Percentiles rank a stretch among this genome's conserved stretches.
These are phyloP conservation scores for Schizopora paradoxa DNA, from an alignment of 1,284 basidiomycete species.

Conservation along the genomic window DNA sequence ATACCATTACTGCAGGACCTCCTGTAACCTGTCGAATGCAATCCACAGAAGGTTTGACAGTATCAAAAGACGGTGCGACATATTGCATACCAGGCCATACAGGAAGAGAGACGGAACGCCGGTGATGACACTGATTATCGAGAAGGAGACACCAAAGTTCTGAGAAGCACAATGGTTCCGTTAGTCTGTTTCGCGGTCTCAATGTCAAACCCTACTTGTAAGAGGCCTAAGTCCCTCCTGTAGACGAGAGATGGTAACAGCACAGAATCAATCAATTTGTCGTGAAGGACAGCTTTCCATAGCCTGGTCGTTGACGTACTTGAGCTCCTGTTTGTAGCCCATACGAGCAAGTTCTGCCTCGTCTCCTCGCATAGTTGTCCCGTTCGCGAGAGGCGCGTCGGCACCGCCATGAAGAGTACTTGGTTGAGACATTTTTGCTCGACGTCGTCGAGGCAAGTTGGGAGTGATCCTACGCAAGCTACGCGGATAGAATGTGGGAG, in stretches of 20 bases:
- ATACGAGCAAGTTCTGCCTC: slow-evolving; percentile 64
- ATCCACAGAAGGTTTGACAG: background rate
- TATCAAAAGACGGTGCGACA: background rate
- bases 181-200: no score
- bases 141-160: slow-evolving; percentile 76
- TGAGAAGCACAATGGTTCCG: slow-evolving; percentile 25
- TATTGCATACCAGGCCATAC: slow-evolving; percentile 52
- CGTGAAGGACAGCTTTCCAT: no score
- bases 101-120: slow-evolving; percentile 62
- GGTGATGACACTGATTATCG: slow-evolving; percentile 69
- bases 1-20: slow-evolving; percentile 69
- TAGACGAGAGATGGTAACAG: background rate
- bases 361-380: slow-evolving; percentile 31
- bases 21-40: slow-evolving; percentile 49
- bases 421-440: no score
- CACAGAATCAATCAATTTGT: background rate
- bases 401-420: no score
- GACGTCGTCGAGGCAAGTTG: no score
- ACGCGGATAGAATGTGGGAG: no score
- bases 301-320: slow-evolving; percentile 34
- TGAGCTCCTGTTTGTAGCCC: slow-evolving; percentile 73
- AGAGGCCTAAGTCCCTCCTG: slow-evolving; percentile 51
- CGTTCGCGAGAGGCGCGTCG: no score
- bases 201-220: slow-evolving; percentile 42
- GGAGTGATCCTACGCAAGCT: no score